phyloP scores from a whole-genome alignment of 257 asterid genomes.

The Fraxinus anomala region DNA sequence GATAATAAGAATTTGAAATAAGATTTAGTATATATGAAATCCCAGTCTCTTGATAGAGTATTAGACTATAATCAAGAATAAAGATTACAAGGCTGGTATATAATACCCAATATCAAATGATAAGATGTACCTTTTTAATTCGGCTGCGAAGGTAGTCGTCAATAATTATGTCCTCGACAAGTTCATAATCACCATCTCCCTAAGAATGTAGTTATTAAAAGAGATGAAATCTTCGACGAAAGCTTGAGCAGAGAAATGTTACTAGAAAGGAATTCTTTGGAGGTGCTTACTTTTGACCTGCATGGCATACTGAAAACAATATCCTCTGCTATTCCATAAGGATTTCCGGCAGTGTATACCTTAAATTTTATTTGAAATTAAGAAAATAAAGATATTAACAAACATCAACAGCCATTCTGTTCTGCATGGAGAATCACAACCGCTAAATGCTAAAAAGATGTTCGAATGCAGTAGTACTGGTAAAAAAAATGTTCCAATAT shows the following conservation, averaged over 20 bases:
- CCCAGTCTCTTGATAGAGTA: not conserved
- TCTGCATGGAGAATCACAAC: not conserved
- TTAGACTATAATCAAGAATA: not conserved
- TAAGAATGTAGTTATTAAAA: constrained; percentile 22
- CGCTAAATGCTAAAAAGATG: not conserved
- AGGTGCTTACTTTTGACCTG: constrained; percentile 67
- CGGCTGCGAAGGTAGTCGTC: constrained; percentile 83
- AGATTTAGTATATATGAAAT: not conserved
- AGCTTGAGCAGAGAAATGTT: constrained; percentile 8
- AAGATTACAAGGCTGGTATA: not conserved
- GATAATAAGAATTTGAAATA: not conserved
- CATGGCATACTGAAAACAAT: constrained; percentile 99
- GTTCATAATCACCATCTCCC: constrained; percentile 97
- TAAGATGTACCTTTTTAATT: constrained; percentile 63
- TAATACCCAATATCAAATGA: not conserved
- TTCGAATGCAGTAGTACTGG: too few relatives aligned
- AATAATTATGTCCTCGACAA: constrained; percentile 70
- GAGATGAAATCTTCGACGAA: not conserved
- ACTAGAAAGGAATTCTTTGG: not conserved
- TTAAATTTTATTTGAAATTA: constrained; percentile 19
- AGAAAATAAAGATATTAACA: not conserved
- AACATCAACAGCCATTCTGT: not conserved
- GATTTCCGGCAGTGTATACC: constrained; percentile 89
- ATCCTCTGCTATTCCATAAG: constrained; percentile 81
- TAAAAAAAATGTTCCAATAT: not conserved